A percentile compares a stretch with the other conserved stretches of the same genome.
These are phyloP conservation scores for Heterobasidion parviporum DNA, from an alignment of 1,284 basidiomycete species.

Conservation along the genomic window DNA sequence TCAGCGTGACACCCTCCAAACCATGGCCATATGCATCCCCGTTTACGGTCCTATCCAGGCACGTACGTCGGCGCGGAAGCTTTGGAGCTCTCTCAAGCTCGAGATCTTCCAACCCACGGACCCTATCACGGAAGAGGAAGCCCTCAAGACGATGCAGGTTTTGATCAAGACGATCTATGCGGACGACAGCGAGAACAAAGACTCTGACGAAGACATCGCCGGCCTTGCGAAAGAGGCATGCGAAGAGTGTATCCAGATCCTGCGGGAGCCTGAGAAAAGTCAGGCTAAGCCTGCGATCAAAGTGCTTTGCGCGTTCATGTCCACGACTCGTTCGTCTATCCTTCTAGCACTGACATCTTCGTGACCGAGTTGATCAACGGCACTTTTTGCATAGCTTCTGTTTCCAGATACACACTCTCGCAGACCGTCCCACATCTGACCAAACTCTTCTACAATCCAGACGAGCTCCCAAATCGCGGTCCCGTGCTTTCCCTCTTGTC, in stretches of 20 bases:
- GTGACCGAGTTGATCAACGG: slow-evolving; percentile 5
- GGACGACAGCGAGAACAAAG: slow-evolving; percentile 21
- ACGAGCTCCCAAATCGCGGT: slow-evolving; percentile 68
- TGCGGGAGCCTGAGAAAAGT: slow-evolving; percentile 87
- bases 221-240: slow-evolving; percentile 68
- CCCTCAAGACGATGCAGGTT: slow-evolving; percentile 61
- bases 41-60: slow-evolving; percentile 69
- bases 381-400: slow-evolving; percentile 41
- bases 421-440: slow-evolving; percentile 69
- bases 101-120: slow-evolving; percentile 95
- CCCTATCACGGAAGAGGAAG: slow-evolving; percentile 58
- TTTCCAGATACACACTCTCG: slow-evolving; percentile 60
- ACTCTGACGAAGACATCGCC: slow-evolving; percentile 34
- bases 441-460: slow-evolving; percentile 68
- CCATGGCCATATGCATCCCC: slow-evolving; percentile 70
- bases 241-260: slow-evolving; percentile 69
- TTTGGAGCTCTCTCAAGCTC: slow-evolving; percentile 85
- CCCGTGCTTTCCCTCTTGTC: slow-evolving; percentile 57
- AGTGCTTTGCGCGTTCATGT: slow-evolving; percentile 68
- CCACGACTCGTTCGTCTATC: slow-evolving; percentile 58
- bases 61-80: slow-evolving; percentile 55
- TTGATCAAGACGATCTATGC: slow-evolving; percentile 70
- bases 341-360: slow-evolving; percentile 1
- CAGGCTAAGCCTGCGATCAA: slow-evolving; percentile 82
- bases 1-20: slow-evolving; percentile 77